Evolutionary conservation across 306 rosid species (phyloP).

Genomic region (Macrotyloma uniflorum): DNA sequence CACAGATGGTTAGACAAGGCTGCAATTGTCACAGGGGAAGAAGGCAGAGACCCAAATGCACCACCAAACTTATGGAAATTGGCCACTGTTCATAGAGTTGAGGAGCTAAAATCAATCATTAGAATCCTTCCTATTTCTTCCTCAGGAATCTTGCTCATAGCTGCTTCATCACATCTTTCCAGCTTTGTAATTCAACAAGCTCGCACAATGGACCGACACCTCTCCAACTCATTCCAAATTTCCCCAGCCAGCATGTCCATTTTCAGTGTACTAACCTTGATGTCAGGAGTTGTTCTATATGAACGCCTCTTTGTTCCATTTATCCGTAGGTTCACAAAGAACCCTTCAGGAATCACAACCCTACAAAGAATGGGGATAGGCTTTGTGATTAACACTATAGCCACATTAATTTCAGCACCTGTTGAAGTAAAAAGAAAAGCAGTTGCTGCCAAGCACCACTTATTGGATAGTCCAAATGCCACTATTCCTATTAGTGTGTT

Average conservation of each 20-base stretch:
- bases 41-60: constrained; percentile 28
- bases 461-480: constrained; percentile 58
- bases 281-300: constrained; percentile 61
- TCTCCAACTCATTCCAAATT: constrained; percentile 56
- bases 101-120: constrained; percentile 71
- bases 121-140: constrained; percentile 71
- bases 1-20: constrained; percentile 82
- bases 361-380: constrained; percentile 82
- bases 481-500: constrained; percentile 66
- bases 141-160: constrained; percentile 56
- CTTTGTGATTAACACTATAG: constrained; percentile 55
- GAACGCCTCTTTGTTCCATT: constrained; percentile 71
- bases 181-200: constrained; percentile 77
- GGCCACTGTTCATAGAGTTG: constrained; percentile 69
- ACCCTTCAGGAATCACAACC: constrained; percentile 70
- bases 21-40: constrained; percentile 50
- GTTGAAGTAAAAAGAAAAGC: constrained; percentile 63
- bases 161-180: constrained; percentile 58
- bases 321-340: constrained; percentile 48
- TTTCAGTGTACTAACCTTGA: constrained; percentile 57
- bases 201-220: constrained; percentile 66
- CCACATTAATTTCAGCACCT: constrained; percentile 50
- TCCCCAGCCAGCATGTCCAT: constrained; percentile 65
- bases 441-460: constrained; percentile 51
- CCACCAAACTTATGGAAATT: constrained; percentile 69